Evolutionary conservation across 2,329 filamentous ascomycete genomes (phyloP), one percentile per base, ranked within the genome.

Genomic region (Amauroascus niger): DNA sequence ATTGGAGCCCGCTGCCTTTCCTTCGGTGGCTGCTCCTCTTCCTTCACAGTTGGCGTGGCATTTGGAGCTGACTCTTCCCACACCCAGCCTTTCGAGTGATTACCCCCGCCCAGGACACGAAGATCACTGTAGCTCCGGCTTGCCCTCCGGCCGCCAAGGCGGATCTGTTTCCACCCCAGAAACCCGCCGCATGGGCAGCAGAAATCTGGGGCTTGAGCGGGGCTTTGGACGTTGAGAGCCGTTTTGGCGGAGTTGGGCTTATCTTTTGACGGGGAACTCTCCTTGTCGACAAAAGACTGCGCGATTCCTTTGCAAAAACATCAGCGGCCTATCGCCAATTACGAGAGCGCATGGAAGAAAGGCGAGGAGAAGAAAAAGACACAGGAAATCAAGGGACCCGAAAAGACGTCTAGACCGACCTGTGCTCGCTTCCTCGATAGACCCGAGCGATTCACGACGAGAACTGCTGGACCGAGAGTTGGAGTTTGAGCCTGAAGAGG

Each of bases 1-100:
- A 90, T 70, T 24, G 77, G 74, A 20, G 84, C 73, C 57, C 64
- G 49, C 60, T 65, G 43, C 60, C 64, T 41, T 59, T 58, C 48
- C 33, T 57, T 60, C 53, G 64, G 58, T 57, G 61, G 57, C 51
- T 62, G 57, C 51, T 62, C 59, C 41, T 65, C 55, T 14, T 61
- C 57, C 50, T 62, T 61, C 47, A 58, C 55, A 24, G 49, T 35
- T 28, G 60, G 52, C 1, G 57, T 57, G 47, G 44, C 60, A 51
- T 65, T 61, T 6, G 46, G 9, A n/a, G 41, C 11, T 5, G 45
- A 16, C 16, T 48, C 47, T 48, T 74, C 71, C 70, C 69, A 73
- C 14, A 70, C 70, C 69, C 70, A 73, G 16, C 69, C 69, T 52
- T 66, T 66, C 8, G 67, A 62, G 47, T 70, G 65, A 59, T 65